Conservation (phyloP, 441 rosid species). For the Raphanus hybrid region DNA sequence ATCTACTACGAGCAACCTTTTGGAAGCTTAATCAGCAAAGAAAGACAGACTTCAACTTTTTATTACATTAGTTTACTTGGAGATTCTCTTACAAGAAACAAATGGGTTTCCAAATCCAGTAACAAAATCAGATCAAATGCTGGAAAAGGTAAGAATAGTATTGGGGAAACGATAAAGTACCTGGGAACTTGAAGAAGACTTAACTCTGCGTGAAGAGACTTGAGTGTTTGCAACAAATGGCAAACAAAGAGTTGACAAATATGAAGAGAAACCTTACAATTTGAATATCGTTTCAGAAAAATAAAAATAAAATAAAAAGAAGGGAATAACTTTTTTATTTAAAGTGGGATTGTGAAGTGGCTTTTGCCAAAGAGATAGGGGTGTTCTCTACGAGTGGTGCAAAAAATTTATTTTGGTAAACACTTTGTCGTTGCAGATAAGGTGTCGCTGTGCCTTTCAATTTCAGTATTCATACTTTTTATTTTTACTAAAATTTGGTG, state of each 20-base stretch:
- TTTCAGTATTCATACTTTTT: background rate
- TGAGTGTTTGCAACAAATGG: conserved; percentile 44
- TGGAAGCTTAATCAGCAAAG: conserved; percentile 23
- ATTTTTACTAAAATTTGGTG: too few species aligned
- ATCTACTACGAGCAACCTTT: conserved; percentile 19
- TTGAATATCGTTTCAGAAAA: too few species aligned
- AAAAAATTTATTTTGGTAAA: conserved; percentile 31
- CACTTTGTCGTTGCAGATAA: conserved; percentile 31
- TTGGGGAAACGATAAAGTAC: conserved; percentile 14
- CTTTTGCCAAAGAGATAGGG: conserved; percentile 84
- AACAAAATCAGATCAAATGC: conserved; percentile 35
- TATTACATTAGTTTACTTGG: background rate
- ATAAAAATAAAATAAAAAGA: background rate
- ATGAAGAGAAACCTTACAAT: background rate
- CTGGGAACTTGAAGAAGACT: conserved; percentile 37
- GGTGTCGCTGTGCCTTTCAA: conserved; percentile 28
- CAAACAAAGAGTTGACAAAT: conserved; percentile 33
- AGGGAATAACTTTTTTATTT: background rate
- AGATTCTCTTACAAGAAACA: conserved; percentile 31
- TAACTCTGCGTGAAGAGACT: conserved; percentile 39
- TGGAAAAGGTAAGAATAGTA: background rate
- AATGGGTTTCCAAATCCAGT: conserved; percentile 6
- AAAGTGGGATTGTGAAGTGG: conserved; percentile 40
- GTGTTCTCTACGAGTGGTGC: conserved; percentile 62
- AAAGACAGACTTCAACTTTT: conserved; percentile 35